phyloP scores from a whole-genome alignment of 2,329 filamentous ascomycete species.

The Malbranchea zuffiana region DNA sequence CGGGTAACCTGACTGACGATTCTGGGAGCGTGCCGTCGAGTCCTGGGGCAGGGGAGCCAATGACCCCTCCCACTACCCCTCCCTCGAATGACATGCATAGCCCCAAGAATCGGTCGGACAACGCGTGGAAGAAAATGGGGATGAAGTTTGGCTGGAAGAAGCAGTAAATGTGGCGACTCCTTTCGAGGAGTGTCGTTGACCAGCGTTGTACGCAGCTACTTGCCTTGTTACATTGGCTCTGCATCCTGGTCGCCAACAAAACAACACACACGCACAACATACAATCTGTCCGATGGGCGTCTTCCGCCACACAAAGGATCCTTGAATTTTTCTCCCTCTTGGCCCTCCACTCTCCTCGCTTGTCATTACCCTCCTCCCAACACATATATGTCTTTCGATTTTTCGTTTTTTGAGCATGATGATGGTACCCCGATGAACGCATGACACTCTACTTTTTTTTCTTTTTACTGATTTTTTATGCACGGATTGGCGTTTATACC shows the following conservation, averaged over 20 bases:
- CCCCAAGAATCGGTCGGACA: slow-evolving; percentile 35
- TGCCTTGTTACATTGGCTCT: background rate
- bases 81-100: slow-evolving; percentile 36
- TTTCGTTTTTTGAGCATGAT: slow-evolving; percentile 13
- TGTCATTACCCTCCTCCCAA: background rate
- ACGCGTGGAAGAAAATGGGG: slow-evolving; percentile 44
- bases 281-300: background rate
- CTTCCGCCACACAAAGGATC: background rate
- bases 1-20: slow-evolving; percentile 36
- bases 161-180: slow-evolving; percentile 8
- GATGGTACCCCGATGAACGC: too few species aligned
- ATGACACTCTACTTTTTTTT: slow-evolving; percentile 4
- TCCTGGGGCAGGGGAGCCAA: slow-evolving; percentile 33
- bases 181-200: background rate
- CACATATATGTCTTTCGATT: slow-evolving; percentile 10
- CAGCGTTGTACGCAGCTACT: background rate
- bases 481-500: slow-evolving; percentile 14
- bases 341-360: background rate
- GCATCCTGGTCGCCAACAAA: too few species aligned
- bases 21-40: slow-evolving; percentile 35
- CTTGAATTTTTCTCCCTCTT: background rate
- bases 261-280: background rate
- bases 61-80: slow-evolving; percentile 43
- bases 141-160: slow-evolving; percentile 39
- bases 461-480: slow-evolving; percentile 4